Base-by-base conservation (phyloP, 2,329 filamentous ascomycete species). In the Arachnopeziza araneosa region DNA sequence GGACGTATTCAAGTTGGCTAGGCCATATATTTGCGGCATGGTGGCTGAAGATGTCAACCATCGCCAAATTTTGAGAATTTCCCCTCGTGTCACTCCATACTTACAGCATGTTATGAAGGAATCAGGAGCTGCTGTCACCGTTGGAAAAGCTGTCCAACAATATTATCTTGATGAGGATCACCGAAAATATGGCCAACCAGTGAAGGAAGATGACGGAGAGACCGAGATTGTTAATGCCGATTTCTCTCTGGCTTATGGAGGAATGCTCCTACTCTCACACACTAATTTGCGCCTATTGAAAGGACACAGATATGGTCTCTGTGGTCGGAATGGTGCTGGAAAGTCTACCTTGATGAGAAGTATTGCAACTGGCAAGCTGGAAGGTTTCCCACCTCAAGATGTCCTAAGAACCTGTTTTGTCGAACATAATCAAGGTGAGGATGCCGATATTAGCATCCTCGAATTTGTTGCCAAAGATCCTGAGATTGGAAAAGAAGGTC, bases 301-400 rank as follows among this genome's bases (percentile, higher is more conserved):
- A 80, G 95, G 95, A 60, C 95, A 98, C 76, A 89, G 95, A 61
- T 99, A 99, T 73, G 95, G 95, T 74, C 89, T 99, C 21, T 97
- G 93, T 71, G 95, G 95, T 70, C 90, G 93, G 69, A 99, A 99
- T 75, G 95, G 95, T 79, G 92, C 93, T 60, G 95, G 95, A 72
- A 99, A 99, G 79, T 98, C 95, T n/a, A 99, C 95, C 1, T 83
- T 99, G 60, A 98, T 99, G 95, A 90, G 91, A 73, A 92, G 90
- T 74, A 99, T 99, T 70, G 90, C 95, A 55, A 89, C 89, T 61
- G 93, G 93, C 72, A 99, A 99, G 81, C 83, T 99, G 2, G 95
- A 99, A 76, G 95, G 95, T 9, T 99, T 99, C 79, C 95, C 95
- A 48, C 81, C 91, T 19, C 92, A 95, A 73, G 92, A 97, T 66